Conservation (phyloP, 768 basidiomycete species). For the Suillus alpinus region DNA sequence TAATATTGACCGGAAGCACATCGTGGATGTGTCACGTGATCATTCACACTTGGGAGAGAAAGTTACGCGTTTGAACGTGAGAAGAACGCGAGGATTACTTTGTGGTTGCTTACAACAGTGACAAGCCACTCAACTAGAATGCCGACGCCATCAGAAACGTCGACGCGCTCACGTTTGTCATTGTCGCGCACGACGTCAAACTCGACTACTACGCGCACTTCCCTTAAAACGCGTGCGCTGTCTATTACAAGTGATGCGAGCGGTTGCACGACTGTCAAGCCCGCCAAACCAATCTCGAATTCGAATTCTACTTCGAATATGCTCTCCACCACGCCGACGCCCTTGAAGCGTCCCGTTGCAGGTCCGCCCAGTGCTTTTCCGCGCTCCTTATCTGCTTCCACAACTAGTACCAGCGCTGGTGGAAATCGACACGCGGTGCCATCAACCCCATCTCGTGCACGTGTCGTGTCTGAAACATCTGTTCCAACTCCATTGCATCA, state of each 20-base stretch:
- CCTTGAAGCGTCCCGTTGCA: conserved; percentile 17
- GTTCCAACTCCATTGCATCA: conserved; percentile 20
- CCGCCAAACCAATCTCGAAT: conserved; percentile 25
- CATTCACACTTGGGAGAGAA: too few species aligned
- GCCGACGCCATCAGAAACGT: conserved; percentile 50
- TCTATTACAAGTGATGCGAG: conserved; percentile 51
- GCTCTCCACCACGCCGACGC: conserved; percentile 21
- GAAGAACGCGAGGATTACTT: neutral
- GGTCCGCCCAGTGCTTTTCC: conserved; percentile 28
- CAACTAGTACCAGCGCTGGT: conserved; percentile 12
- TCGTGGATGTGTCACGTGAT: too few species aligned
- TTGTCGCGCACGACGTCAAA: conserved; percentile 40
- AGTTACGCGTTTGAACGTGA: neutral
- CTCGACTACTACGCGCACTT: conserved; percentile 31
- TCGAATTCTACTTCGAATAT: conserved; percentile 22
- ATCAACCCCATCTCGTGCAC: conserved; percentile 37
- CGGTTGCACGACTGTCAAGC: conserved; percentile 49
- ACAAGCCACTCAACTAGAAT: conserved; percentile 10
- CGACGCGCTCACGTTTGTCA: conserved; percentile 39
- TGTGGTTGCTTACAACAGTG: neutral
- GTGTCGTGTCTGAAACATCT: conserved; percentile 44
- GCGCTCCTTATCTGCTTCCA: conserved; percentile 15
- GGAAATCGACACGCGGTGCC: conserved; percentile 17
- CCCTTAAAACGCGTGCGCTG: conserved; percentile 51
- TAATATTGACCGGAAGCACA: too few species aligned